These are phyloP conservation scores for Raphanus hybrid DNA, from an alignment of 441 rosid species.

Conservation along the genomic window DNA sequence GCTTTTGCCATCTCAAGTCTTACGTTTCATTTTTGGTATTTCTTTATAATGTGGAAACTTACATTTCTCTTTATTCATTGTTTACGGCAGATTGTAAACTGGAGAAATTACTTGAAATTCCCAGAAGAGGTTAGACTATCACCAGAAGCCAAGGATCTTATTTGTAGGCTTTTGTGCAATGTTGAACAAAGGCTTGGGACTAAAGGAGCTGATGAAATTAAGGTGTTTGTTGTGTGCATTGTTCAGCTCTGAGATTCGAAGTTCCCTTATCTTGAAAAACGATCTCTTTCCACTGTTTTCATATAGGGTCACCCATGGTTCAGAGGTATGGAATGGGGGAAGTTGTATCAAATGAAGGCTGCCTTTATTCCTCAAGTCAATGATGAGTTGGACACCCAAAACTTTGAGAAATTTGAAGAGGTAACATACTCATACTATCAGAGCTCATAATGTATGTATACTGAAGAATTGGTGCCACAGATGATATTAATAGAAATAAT, in stretches of 20 bases:
- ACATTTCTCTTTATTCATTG: conserved; percentile 1
- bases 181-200: conserved; percentile 95
- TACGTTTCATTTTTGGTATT: background rate
- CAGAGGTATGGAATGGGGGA: conserved; percentile 83
- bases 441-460: conserved; percentile 4
- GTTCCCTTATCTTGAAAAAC: background rate
- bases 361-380: conserved; percentile 97
- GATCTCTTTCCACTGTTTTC: conserved; percentile 27
- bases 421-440: conserved; percentile 47
- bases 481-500: conserved; percentile 22
- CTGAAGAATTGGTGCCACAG: conserved; percentile 25
- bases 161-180: conserved; percentile 81
- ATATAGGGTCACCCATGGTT: conserved; percentile 94
- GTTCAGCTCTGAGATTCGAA: conserved; percentile 42
- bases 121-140: conserved; percentile 94
- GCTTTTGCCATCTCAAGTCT: conserved; percentile 13
- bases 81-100: conserved; percentile 81
- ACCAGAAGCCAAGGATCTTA: conserved; percentile 91
- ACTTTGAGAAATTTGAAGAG: conserved; percentile 98
- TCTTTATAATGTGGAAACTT: conserved; percentile 4
- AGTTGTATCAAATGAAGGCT: conserved; percentile 83
- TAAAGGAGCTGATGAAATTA: conserved; percentile 87
- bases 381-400: conserved; percentile 96
- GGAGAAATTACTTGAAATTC: conserved; percentile 95
- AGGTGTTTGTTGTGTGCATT: conserved; percentile 69